Evolutionary conservation across 176 grass and related monocot genomes (phyloP).

Genomic region (Chloris gayana): DNA sequence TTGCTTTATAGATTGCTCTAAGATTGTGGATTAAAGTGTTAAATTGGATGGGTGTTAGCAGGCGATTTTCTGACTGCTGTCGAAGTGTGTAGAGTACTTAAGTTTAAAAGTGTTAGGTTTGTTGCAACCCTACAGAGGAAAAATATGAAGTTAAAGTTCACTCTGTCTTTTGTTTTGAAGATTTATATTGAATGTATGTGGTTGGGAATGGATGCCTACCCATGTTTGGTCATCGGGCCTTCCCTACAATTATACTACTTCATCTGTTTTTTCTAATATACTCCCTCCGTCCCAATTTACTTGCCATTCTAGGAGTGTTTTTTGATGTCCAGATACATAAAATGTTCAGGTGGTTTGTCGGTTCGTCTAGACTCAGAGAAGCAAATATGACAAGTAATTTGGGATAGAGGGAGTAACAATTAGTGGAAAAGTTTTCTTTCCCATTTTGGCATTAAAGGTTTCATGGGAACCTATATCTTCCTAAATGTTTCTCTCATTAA

Average conservation of each 20-base stretch:
- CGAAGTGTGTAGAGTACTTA: not conserved
- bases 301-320: no score
- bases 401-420: no score
- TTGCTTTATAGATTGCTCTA: not conserved
- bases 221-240: not conserved
- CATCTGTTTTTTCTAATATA: not conserved
- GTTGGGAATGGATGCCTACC: not conserved
- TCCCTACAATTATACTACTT: not conserved
- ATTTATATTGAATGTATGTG: constrained; percentile 3
- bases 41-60: not conserved
- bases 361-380: no score
- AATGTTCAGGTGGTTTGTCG: no score
- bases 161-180: constrained; percentile 14
- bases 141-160: not conserved
- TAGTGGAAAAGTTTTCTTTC: not conserved
- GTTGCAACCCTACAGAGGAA: constrained; percentile 3
- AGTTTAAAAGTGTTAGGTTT: not conserved
- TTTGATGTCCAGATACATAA: no score
- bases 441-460: not conserved
- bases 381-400: no score
- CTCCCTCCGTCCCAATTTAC: no score
- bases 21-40: not conserved
- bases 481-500: not conserved
- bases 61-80: constrained; percentile 1
- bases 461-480: not conserved